Percentiles rank a stretch among this genome's conserved stretches.
Conservation (phyloP, 345 rosid species). For the Arabis alpina region DNA sequence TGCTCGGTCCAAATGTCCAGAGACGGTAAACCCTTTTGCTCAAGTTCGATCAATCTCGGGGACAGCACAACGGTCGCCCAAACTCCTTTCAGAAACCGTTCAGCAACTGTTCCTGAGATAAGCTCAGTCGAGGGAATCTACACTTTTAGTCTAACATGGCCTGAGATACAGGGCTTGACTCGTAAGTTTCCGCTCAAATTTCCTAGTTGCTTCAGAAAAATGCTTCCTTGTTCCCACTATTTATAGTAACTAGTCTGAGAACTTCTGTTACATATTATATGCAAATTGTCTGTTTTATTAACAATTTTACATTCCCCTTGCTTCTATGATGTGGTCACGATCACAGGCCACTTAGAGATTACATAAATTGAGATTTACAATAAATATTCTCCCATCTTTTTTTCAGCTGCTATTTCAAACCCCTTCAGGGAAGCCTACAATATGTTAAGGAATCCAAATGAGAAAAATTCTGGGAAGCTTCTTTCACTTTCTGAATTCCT, state of each 20-base stretch:
- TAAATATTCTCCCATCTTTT: conserved; percentile 22
- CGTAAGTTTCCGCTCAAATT: conserved; percentile 53
- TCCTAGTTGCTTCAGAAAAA: background rate
- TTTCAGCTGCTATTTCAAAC: conserved; percentile 62
- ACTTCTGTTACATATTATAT: background rate
- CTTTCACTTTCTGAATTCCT: conserved; percentile 65
- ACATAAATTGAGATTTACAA: conserved; percentile 1
- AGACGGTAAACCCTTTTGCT: conserved; percentile 75
- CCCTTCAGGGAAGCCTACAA: conserved; percentile 42
- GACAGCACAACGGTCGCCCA: conserved; percentile 49
- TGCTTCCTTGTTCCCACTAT: conserved; percentile 13
- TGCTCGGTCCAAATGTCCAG: conserved; percentile 89
- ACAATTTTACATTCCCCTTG: no score
- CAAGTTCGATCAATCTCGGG: conserved; percentile 61
- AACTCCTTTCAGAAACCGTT: conserved; percentile 44
- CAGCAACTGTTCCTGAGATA: conserved; percentile 52
- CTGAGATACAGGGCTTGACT: conserved; percentile 55
- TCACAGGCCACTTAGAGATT: conserved; percentile 2
- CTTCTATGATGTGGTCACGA: background rate
- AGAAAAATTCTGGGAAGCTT: conserved; percentile 54
- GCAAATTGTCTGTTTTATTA: no score
- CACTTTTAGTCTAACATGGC: conserved; percentile 74
- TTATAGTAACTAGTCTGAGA: conserved; percentile 3
- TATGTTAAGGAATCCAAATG: conserved; percentile 62
- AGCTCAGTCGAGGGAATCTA: conserved; percentile 47